Evolutionary conservation across 495 filamentous ascomycete genomes (phyloP), one percentile per base, ranked within the genome.

Genomic region (Hypoxylon trugodes): DNA sequence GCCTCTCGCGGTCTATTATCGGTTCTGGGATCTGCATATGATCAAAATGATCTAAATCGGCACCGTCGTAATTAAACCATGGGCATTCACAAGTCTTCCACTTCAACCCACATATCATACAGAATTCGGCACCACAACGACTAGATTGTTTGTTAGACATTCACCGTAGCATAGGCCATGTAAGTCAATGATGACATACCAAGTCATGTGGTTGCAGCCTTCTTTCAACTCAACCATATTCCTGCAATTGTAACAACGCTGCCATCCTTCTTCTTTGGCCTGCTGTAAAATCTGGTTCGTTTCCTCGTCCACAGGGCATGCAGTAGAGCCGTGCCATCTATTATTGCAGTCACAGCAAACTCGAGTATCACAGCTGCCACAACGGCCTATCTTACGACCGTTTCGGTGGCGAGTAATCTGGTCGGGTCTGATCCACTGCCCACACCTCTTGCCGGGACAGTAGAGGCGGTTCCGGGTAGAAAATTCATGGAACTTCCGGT

Each of bases 141-240:
- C 89, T 88, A 55, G 18, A 41, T 51, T 0, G 22, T 38, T 41
- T 47, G 67, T 72, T 30, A 72, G 60, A 25, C 21, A 25, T 7
- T 10, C 38, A 36, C 33, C 13, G 16, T 30, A 25, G 21, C 13
- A 42, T n/a, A 10, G 24, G 28, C 32, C 22, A 10, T n/a, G 35
- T 32, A 61, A 24, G n/a, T n/a, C n/a, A 59, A 36, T 3, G 30
- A 42, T 36, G 51, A 74, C 86, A 72, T 80, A 88, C 86, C 87
- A 95, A 40, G 87, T 92, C 86, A 93, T 93, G 68, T 93, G 91
- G 73, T 91, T 92, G 71, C 89, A 92, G 43, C 91, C 90, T 68
- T 91, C 87, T 65, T 88, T 87, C 43, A 91, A 74, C 71, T 95
- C 90, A n/a, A 93, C 89, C 73, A 88, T 84, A 13, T 85, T 81